These are phyloP conservation scores for Dorcoceras hygrometricum DNA, from an alignment of 257 asterid species.

Conservation along the genomic window DNA sequence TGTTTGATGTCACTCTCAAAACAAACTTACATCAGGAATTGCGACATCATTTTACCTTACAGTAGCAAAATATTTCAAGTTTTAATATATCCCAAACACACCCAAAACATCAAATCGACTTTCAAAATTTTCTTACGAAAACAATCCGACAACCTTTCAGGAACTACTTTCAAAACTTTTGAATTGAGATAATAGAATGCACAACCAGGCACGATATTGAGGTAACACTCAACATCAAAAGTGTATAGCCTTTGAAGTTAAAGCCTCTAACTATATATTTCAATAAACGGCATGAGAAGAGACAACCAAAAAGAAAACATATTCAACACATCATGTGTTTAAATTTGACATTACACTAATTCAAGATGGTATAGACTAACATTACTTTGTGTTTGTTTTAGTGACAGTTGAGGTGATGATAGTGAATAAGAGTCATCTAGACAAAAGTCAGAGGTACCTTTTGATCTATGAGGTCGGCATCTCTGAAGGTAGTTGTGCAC, in stretches of 20 bases:
- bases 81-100: too few relatives aligned
- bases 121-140: too few relatives aligned
- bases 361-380: background rate
- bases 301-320: background rate
- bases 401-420: background rate
- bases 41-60: too few relatives aligned
- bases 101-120: too few relatives aligned
- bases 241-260: too few relatives aligned
- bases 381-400: background rate
- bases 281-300: too few relatives aligned
- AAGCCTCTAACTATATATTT: too few relatives aligned
- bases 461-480: conserved; percentile 32
- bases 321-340: background rate
- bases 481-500: conserved; percentile 58
- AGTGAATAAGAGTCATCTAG: background rate
- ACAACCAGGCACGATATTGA: too few relatives aligned
- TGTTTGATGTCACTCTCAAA: too few relatives aligned
- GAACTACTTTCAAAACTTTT: background rate
- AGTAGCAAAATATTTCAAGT: too few relatives aligned
- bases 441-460: conserved; percentile 42
- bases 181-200: background rate
- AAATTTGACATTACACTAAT: background rate
- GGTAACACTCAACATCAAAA: too few relatives aligned
- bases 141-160: background rate
- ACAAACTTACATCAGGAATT: too few relatives aligned